Evolutionary conservation across 495 filamentous ascomycete genomes (phyloP).

Genomic region (Cercophora newfieldiana): DNA sequence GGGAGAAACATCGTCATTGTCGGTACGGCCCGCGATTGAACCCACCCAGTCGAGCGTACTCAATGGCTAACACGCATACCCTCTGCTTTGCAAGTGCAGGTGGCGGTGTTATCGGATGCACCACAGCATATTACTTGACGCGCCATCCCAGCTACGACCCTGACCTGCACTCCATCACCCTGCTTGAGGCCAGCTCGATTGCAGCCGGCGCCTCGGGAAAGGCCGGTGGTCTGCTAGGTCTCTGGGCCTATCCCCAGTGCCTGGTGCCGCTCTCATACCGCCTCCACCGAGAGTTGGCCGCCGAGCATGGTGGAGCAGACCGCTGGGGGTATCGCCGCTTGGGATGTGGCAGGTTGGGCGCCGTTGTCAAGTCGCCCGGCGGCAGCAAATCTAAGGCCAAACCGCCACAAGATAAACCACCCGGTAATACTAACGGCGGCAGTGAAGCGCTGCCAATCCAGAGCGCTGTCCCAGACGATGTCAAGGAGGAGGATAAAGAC

Average conservation of each 20-base stretch:
- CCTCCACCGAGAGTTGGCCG: slow-evolving; percentile 81
- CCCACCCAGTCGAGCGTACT: background rate
- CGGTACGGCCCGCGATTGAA: slow-evolving; percentile 47
- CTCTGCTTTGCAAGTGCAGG: slow-evolving; percentile 48
- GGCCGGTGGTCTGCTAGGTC: slow-evolving; percentile 84
- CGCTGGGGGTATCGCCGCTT: slow-evolving; percentile 87
- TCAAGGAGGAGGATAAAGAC: slow-evolving; percentile 30
- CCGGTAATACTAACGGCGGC: slow-evolving; percentile 16
- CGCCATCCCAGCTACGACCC: slow-evolving; percentile 84
- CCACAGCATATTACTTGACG: slow-evolving; percentile 90
- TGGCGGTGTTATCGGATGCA: slow-evolving; percentile 93
- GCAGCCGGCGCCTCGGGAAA: slow-evolving; percentile 94
- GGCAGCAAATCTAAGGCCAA: slow-evolving; percentile 23
- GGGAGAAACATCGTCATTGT: slow-evolving; percentile 68
- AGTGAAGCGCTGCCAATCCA: slow-evolving; percentile 36
- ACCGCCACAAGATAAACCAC: background rate
- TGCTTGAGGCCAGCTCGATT: slow-evolving; percentile 85
- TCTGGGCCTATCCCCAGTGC: slow-evolving; percentile 88
- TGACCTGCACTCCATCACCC: slow-evolving; percentile 71
- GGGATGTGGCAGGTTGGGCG: slow-evolving; percentile 71
- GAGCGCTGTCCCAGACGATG: slow-evolving; percentile 17
- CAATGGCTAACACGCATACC: background rate
- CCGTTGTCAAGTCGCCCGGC: slow-evolving; percentile 50
- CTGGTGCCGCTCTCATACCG: slow-evolving; percentile 86
- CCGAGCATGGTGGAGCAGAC: slow-evolving; percentile 76